Conservation (phyloP, 2,329 filamentous ascomycete genomes). For the Furcasterigmium sp. region DNA sequence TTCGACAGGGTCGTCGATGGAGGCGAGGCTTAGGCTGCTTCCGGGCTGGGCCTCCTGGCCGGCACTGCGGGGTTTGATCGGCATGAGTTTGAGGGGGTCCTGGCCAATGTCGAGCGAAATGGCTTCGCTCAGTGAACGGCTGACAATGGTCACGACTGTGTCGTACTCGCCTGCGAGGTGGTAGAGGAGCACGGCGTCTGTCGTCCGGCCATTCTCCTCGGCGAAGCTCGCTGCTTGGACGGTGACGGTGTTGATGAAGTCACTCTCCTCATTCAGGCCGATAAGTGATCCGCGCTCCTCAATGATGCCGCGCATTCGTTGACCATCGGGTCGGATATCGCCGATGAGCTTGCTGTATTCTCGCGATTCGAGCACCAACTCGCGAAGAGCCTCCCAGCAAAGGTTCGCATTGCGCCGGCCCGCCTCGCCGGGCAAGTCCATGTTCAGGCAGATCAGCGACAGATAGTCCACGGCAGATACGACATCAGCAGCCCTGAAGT, state of each 20-base stretch:
- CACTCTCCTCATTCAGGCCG: constrained; percentile 69
- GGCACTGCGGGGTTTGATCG: constrained; percentile 65
- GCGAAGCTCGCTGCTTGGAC: constrained; percentile 87
- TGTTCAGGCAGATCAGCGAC: constrained; percentile 83
- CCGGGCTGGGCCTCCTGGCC: constrained; percentile 34
- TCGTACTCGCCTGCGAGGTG: constrained; percentile 95
- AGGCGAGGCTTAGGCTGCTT: constrained; percentile 55
- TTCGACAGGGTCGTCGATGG: constrained; percentile 56
- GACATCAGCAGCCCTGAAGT: constrained; percentile 88
- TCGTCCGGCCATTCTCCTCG: constrained; percentile 88
- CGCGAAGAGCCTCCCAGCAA: constrained; percentile 88
- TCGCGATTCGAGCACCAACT: constrained; percentile 91
- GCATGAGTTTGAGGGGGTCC: constrained; percentile 70
- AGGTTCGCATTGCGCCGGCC: constrained; percentile 74
- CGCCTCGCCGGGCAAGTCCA: constrained; percentile 68
- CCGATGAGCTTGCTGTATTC: constrained; percentile 93
- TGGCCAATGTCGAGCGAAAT: constrained; percentile 83
- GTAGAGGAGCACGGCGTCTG: constrained; percentile 90
- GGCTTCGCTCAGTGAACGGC: constrained; percentile 83
- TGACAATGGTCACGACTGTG: constrained; percentile 85
- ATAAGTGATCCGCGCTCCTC: constrained; percentile 81
- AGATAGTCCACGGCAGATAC: constrained; percentile 92
- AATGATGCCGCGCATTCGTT: constrained; percentile 78
- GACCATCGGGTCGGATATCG: constrained; percentile 82
- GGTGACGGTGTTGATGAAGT: constrained; percentile 89